These are phyloP conservation scores for Dactylellina cionopaga DNA, from an alignment of 2,329 filamentous ascomycete genomes.

Conservation along the genomic window DNA sequence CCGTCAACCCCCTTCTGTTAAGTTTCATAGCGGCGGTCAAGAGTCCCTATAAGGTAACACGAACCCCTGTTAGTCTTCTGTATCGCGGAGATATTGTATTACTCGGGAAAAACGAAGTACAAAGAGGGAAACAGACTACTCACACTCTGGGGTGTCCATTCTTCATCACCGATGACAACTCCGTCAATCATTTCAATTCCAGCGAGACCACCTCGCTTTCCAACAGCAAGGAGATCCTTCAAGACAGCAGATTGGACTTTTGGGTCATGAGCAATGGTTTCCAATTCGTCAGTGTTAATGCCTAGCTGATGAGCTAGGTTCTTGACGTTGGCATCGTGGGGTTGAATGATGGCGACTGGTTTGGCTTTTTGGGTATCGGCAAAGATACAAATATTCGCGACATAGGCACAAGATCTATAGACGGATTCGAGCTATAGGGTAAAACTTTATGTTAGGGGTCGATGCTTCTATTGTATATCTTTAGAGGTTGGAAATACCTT, in stretches of 20 bases:
- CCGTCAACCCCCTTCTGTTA: constrained; percentile 74
- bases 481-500: constrained; percentile 62
- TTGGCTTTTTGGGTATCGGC: constrained; percentile 78
- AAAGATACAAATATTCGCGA: constrained; percentile 87
- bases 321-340: constrained; percentile 72
- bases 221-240: constrained; percentile 75
- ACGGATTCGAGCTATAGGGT: constrained; percentile 80
- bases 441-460: no score
- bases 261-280: constrained; percentile 74
- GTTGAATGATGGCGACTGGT: constrained; percentile 81
- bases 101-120: neutral
- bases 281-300: constrained; percentile 72
- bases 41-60: constrained; percentile 66
- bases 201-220: constrained; percentile 72
- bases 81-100: neutral
- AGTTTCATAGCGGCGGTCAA: constrained; percentile 78
- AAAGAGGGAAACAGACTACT: constrained; percentile 62
- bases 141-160: constrained; percentile 87
- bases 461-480: neutral
- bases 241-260: constrained; percentile 73
- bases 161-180: constrained; percentile 81
- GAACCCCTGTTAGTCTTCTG: constrained; percentile 22
- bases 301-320: constrained; percentile 71
- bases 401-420: constrained; percentile 81
- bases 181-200: constrained; percentile 79